Evolutionary conservation across 345 rosid species (phyloP).

Genomic region (Streptanthus diversifolius): DNA sequence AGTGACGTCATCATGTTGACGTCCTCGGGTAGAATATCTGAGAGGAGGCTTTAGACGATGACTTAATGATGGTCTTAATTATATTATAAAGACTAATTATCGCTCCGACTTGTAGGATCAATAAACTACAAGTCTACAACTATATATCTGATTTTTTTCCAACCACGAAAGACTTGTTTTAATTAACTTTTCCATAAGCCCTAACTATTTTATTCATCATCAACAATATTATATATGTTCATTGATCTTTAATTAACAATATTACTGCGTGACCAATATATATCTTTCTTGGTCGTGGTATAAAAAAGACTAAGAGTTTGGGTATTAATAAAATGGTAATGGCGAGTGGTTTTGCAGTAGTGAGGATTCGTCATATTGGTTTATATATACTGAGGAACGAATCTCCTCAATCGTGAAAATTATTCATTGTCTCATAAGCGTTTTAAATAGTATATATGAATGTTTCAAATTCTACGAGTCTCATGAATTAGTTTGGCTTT

Average conservation of each 20-base stretch:
- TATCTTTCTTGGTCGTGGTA: background rate
- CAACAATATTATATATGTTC: background rate
- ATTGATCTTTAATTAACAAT: background rate
- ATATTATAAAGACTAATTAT: background rate
- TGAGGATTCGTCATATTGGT: background rate
- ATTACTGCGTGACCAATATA: background rate
- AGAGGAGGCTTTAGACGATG: conserved; percentile 6
- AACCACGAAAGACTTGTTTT: conserved; percentile 8
- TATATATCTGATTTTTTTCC: background rate
- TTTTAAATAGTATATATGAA: no score
- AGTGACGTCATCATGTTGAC: background rate
- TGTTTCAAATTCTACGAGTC: no score
- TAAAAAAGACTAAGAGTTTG: background rate
- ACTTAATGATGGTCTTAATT: conserved; percentile 10
- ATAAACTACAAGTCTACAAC: background rate
- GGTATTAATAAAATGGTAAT: background rate
- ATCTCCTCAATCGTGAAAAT: background rate
- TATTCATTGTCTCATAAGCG: background rate
- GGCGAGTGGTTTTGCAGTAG: background rate
- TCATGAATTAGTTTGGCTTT: background rate
- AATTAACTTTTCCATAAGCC: conserved; percentile 15
- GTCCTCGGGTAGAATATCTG: conserved; percentile 13
- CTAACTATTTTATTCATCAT: background rate
- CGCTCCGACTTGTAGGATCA: background rate
- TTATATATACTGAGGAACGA: background rate